Evolutionary conservation across 2,329 filamentous ascomycete genomes (phyloP), one percentile per base, ranked within the genome.

Genomic region (Calonectria pseudoreteaudii): DNA sequence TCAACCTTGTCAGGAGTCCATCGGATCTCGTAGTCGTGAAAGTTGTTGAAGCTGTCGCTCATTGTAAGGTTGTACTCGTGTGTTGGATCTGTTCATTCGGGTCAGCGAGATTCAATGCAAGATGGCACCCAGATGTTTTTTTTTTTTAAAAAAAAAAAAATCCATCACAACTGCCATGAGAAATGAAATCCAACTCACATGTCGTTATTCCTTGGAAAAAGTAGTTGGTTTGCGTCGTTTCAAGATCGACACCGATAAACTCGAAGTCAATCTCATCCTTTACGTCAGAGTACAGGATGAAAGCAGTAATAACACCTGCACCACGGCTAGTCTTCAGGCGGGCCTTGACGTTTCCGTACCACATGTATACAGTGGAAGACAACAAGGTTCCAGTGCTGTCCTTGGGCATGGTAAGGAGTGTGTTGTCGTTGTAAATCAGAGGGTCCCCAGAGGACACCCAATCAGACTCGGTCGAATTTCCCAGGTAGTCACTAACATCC

Each of bases 181-280:
- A 3, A 31, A 4, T 23, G 7, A 58, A 60, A 16, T 18, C 2
- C 1, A 0, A 47, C 70, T 53, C 13, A 72, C 70, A 72, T 0
- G 70, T 72, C 49, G 94, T 93, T 75, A 98, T 93, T 82, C 97
- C 97, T 87, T 98, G 96, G 87, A 94, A 98, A 87, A 98, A 99
- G 88, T 93, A 99, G 87, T 99, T 99, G 83, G 95, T 96, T 88
- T 99, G 95, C n/a, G 94, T 94, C 75, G 90, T 91, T 64, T 88
- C 82, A 75, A 98, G 88, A 81, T 98, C 94, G 49, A 91, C 91
- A 76, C 97, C 97, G 69, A 99, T 91, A 84, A 94, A 98, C 84
- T 99, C 97, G 84, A 95, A 98, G 86, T 99, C 97, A 80, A 99
- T 98, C 86, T 99, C 97, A 82, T 99, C 97, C 89, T 98, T 98